Conservation (phyloP, 495 filamentous ascomycete species). For the Amniculicola lignicola region DNA sequence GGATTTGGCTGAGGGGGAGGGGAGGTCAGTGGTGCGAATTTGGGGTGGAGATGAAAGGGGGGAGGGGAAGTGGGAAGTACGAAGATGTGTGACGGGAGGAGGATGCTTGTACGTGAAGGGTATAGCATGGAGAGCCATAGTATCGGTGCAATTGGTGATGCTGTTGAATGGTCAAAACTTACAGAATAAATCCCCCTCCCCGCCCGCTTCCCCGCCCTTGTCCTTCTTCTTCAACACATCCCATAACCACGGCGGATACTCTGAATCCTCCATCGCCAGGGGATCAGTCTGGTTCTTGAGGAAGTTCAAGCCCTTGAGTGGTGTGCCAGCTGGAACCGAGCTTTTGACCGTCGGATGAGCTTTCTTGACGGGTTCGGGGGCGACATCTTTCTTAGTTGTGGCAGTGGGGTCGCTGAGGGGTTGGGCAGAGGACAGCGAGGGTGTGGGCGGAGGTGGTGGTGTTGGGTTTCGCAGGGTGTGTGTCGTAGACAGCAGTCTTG, state of each 20-base stretch:
- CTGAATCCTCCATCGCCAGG: slow-evolving; percentile 72
- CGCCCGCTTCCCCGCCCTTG: slow-evolving; percentile 41
- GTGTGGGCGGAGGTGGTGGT: slow-evolving; percentile 40
- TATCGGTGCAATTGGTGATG: no score
- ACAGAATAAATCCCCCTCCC: slow-evolving; percentile 71
- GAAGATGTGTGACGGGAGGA: background rate
- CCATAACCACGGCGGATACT: slow-evolving; percentile 95
- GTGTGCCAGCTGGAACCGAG: slow-evolving; percentile 65
- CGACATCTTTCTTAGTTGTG: slow-evolving; percentile 43
- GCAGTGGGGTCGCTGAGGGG: slow-evolving; percentile 52
- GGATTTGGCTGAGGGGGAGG: slow-evolving; percentile 61
- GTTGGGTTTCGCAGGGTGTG: slow-evolving; percentile 13
- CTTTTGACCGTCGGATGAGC: slow-evolving; percentile 34
- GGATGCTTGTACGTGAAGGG: no score
- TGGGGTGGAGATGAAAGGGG: background rate
- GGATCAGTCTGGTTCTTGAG: slow-evolving; percentile 72
- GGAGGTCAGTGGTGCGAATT: background rate
- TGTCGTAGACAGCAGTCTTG: slow-evolving; percentile 16
- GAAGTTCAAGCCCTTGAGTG: slow-evolving; percentile 79
- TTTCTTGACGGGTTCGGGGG: slow-evolving; percentile 5
- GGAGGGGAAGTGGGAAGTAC: background rate
- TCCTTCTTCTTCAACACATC: slow-evolving; percentile 55
- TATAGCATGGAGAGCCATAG: no score
- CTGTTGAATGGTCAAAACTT: slow-evolving; percentile 41
- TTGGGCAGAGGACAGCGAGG: slow-evolving; percentile 52